These are phyloP conservation scores for Cyathus striatus DNA, from an alignment of 768 basidiomycete genomes.

Conservation along the genomic window DNA sequence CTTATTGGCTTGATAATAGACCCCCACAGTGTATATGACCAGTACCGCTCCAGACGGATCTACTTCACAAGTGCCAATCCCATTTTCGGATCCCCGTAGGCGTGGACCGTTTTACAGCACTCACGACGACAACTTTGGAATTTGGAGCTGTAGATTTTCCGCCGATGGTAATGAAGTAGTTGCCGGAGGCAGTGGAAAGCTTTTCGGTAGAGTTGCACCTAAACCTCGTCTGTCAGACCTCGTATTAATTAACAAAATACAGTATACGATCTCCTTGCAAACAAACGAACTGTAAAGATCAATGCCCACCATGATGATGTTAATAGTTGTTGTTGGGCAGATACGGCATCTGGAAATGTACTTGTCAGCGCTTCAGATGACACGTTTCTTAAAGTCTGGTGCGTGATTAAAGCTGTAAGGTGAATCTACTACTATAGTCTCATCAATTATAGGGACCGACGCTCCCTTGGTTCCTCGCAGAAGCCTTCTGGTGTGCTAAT, in stretches of 20 bases:
- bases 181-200: constrained; percentile 82
- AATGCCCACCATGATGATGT: constrained; percentile 87
- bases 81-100: constrained; percentile 44
- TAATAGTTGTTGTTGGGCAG: constrained; percentile 96
- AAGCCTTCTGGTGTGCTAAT: constrained; percentile 92
- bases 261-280: constrained; percentile 90
- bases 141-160: constrained; percentile 95
- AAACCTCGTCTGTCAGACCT: too few species aligned
- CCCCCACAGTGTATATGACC: constrained; percentile 70
- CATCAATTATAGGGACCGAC: constrained; percentile 52
- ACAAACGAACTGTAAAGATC: constrained; percentile 78
- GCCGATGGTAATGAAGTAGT: constrained; percentile 95
- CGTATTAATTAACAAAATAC: too few species aligned
- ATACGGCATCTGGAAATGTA: constrained; percentile 87
- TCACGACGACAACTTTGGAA: constrained; percentile 53
- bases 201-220: too few species aligned
- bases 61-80: constrained; percentile 56
- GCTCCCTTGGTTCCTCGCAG: constrained; percentile 45
- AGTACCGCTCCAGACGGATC: constrained; percentile 58
- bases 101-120: constrained; percentile 27
- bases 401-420: constrained; percentile 11
- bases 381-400: constrained; percentile 94
- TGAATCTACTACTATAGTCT: background rate
- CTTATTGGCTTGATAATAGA: too few species aligned
- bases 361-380: constrained; percentile 96